Evolutionary conservation across 2,329 filamentous ascomycete species (phyloP).

Genomic region (Westerdykella aurantiaca): DNA sequence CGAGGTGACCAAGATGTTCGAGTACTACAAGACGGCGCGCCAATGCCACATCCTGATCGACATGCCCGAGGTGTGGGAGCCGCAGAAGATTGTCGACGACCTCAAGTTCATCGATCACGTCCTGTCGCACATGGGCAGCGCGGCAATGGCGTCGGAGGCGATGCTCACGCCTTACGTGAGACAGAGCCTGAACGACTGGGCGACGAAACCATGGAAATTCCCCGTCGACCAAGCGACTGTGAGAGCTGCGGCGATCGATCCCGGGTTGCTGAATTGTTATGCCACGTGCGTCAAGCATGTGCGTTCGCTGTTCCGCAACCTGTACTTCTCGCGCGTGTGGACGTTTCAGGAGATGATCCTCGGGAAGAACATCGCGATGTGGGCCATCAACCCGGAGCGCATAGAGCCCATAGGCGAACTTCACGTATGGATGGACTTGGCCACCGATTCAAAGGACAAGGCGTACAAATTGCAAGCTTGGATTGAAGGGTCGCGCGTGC

Average conservation of each 20-base stretch:
- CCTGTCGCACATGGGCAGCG: constrained; percentile 12
- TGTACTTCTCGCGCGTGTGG: constrained; percentile 26
- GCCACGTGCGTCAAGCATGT: background rate
- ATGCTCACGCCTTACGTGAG: constrained; percentile 11
- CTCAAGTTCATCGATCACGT: constrained; percentile 28
- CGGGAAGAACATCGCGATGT: constrained; percentile 24
- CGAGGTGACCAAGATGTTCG: constrained; percentile 9
- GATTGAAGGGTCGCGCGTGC: background rate
- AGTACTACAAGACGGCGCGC: constrained; percentile 15
- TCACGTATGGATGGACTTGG: background rate
- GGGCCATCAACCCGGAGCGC: constrained; percentile 3
- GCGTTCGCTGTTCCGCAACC: constrained; percentile 12
- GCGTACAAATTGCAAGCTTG: background rate
- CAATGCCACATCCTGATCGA: constrained; percentile 26
- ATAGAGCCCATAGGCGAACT: background rate
- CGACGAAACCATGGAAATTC: background rate
- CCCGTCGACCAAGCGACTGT: background rate
- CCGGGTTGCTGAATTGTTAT: constrained; percentile 1
- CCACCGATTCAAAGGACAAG: constrained; percentile 1
- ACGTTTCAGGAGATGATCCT: constrained; percentile 30
- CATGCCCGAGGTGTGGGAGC: constrained; percentile 28
- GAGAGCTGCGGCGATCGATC: background rate
- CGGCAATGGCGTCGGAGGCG: constrained; percentile 18
- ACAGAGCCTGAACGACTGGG: constrained; percentile 5
- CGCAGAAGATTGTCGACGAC: constrained; percentile 26